phyloP scores from a whole-genome alignment of 169 alveolate genomes.

The Eimeria sp. region DNA sequence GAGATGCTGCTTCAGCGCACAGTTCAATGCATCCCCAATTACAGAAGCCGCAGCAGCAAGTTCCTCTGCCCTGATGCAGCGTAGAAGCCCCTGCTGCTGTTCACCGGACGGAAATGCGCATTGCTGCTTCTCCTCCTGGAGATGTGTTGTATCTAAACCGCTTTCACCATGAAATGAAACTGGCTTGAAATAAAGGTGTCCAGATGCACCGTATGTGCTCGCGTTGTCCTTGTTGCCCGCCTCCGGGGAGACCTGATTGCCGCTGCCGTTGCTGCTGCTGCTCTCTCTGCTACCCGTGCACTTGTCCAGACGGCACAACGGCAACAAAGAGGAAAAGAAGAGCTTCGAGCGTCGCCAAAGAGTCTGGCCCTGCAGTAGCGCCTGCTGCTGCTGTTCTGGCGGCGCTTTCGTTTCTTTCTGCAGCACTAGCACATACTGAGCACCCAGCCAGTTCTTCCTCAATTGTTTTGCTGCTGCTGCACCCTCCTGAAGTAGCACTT shows the following conservation, averaged over 20 bases:
- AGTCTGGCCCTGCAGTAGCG: background rate
- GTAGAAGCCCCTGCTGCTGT: conserved; percentile 41
- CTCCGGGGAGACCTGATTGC: background rate
- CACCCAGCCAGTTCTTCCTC: conserved; percentile 15
- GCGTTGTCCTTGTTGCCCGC: background rate
- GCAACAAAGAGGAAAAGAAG: background rate
- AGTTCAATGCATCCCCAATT: conserved; percentile 25
- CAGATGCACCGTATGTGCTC: background rate
- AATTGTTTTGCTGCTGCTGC: conserved; percentile 11
- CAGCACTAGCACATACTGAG: conserved; percentile 10
- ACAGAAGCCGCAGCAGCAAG: conserved; percentile 27
- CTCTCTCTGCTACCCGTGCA: background rate
- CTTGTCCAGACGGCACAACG: background rate
- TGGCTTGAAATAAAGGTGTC: background rate
- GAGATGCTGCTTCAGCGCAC: background rate
- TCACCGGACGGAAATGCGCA: background rate
- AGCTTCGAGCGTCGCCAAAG: background rate
- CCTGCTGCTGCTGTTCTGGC: background rate
- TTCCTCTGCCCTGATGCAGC: conserved; percentile 37
- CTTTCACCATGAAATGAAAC: background rate
- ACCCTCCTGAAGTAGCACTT: conserved; percentile 25
- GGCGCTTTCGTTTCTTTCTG: background rate
- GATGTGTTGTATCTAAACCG: background rate
- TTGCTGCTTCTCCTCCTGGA: conserved; percentile 1
- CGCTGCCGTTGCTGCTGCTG: conserved; percentile 4